Conservation (phyloP, 2,329 filamentous ascomycete genomes). For the Aspergillus sp. region DNA sequence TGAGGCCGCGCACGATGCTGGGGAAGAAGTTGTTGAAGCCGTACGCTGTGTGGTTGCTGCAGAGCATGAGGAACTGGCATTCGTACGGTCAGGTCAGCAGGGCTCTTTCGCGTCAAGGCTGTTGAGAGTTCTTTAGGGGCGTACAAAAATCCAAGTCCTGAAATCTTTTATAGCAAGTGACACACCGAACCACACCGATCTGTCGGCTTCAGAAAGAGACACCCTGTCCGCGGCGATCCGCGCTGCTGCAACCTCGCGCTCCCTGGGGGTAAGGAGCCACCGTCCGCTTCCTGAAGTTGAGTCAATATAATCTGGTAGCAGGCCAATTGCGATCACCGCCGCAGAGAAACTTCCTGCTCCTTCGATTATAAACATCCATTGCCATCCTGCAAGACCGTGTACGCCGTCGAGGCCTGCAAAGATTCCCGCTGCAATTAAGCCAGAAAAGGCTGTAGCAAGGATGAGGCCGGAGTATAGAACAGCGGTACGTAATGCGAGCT, state of each 20-base stretch:
- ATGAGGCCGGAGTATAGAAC: background rate
- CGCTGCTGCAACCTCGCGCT: background rate
- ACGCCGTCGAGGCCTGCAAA: background rate
- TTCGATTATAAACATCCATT: background rate
- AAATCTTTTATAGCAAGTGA: background rate
- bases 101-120: background rate
- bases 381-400: background rate
- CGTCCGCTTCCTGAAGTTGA: background rate
- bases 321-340: background rate
- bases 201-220: background rate
- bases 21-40: background rate
- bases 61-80: background rate
- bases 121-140: background rate
- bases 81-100: background rate
- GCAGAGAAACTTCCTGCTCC: background rate
- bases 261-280: background rate
- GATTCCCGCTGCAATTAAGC: background rate
- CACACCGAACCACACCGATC: background rate
- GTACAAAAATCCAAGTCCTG: background rate
- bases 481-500: background rate
- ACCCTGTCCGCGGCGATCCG: background rate
- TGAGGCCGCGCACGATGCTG: background rate
- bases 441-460: background rate
- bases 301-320: background rate
- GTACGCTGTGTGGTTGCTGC: background rate